Evolutionary conservation across 345 rosid genomes (phyloP).

Genomic region (Citrus hindsii): DNA sequence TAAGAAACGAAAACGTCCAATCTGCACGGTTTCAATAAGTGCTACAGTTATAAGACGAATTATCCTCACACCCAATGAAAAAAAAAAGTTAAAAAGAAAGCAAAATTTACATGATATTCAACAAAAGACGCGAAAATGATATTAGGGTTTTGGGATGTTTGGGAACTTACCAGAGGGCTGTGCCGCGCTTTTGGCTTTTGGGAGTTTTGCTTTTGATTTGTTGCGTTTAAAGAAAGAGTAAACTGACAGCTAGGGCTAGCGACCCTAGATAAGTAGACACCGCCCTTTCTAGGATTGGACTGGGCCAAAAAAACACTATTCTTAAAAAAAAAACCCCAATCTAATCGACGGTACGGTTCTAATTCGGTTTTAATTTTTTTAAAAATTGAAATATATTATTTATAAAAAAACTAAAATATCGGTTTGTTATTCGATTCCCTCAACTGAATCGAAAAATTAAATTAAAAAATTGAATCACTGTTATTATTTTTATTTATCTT

Average conservation of each 20-base stretch:
- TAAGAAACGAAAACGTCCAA: background rate
- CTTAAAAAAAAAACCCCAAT: too few relatives aligned
- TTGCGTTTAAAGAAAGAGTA: background rate
- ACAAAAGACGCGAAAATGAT: background rate
- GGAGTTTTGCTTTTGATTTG: background rate
- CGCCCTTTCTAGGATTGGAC: too few relatives aligned
- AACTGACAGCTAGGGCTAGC: background rate
- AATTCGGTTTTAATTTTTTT: too few relatives aligned
- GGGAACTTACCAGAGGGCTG: background rate
- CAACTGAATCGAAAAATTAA: too few relatives aligned
- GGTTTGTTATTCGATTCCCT: accelerated
- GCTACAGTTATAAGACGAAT: background rate
- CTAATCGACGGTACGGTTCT: too few relatives aligned
- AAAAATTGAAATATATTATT: too few relatives aligned
- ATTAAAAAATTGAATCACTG: accelerated
- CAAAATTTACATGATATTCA: background rate
- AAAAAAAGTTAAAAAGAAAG: background rate
- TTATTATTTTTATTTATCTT: too few relatives aligned
- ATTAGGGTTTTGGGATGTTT: background rate
- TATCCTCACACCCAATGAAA: background rate
- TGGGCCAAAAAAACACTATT: too few relatives aligned
- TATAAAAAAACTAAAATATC: too few relatives aligned
- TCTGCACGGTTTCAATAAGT: background rate
- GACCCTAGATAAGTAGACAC: too few relatives aligned
- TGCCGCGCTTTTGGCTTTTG: background rate